A percentile compares a stretch with the other conserved stretches of the same genome.
Evolutionary conservation across 306 rosid species (phyloP).

Genomic region (Boehmeria nivea): DNA sequence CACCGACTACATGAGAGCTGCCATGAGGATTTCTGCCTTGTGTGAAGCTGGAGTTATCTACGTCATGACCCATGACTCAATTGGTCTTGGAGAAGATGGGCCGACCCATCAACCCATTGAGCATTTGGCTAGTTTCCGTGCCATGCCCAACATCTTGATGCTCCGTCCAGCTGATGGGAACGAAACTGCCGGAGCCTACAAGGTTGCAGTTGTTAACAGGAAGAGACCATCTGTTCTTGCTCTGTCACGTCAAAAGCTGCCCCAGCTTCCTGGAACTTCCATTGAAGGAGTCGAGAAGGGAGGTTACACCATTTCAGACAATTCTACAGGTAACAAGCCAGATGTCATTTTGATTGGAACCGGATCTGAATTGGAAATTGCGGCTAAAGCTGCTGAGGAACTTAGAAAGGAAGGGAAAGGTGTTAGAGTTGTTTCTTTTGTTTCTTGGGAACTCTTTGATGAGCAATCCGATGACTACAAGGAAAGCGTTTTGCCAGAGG

Average conservation of each 20-base stretch:
- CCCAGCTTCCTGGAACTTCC: constrained; percentile 75
- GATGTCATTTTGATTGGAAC: constrained; percentile 91
- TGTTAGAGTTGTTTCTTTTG: constrained; percentile 82
- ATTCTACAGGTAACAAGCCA: constrained; percentile 87
- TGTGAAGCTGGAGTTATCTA: constrained; percentile 70
- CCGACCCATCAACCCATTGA: constrained; percentile 99
- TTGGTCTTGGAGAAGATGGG: constrained; percentile 98
- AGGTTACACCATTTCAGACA: constrained; percentile 80
- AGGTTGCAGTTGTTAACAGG: constrained; percentile 65
- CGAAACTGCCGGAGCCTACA: constrained; percentile 98
- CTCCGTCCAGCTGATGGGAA: constrained; percentile 98
- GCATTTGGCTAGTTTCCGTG: constrained; percentile 96
- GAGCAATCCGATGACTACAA: constrained; percentile 87
- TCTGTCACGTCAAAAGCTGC: constrained; percentile 88
- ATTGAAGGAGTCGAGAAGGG: constrained; percentile 90
- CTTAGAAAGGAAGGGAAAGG: constrained; percentile 89
- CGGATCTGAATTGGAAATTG: constrained; percentile 95
- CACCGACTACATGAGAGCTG: constrained; percentile 98
- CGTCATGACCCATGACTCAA: constrained; percentile 96
- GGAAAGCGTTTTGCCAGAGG: constrained; percentile 85
- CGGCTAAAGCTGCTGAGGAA: constrained; percentile 79
- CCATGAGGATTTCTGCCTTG: constrained; percentile 88
- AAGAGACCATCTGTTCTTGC: constrained; percentile 95
- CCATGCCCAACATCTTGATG: constrained; percentile 96
- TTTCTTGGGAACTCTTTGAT: constrained; percentile 89